Base-by-base conservation (phyloP, 2,329 filamentous ascomycete species). In the Elsinoe arachidis region DNA sequence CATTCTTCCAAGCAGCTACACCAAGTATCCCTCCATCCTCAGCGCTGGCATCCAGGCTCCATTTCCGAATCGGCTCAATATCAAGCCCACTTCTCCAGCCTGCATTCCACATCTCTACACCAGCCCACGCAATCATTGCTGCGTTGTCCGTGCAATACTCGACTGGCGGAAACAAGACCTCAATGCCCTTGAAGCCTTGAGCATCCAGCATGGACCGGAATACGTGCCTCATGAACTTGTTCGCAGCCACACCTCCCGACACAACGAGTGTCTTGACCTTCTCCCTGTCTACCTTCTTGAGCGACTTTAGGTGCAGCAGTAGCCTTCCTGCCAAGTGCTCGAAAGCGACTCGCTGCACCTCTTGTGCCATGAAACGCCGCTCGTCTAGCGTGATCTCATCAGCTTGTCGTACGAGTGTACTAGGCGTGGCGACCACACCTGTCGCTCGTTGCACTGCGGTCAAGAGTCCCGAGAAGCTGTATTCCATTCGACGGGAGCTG, bases 91-190 rank as follows among this genome's bases (percentile, higher is more conserved):
- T 85, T 59, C 76, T 72, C 77, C 82, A 91, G 0, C 92, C 91
- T 1, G 81, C 82, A 70, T 87, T 80, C 67, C 81, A 96, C 91
- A 99, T 96, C 73, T 97, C 91, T 63, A 91, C 80, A 0, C 87
- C 93, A 1, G 91, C 79, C 92, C 93, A 97, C 1, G 87, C 92
- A 68, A 97, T 91, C 93, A 99, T 99, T 49, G 90, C 89, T 11
- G 93, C 93, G 71, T 99, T 97, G 67, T 99, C 93, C 0, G 90
- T 96, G 68, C 93, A 97, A 55, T 92, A 77, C 41, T 78, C 76
- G 9, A 81, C 72, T 2, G 90, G 90, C n/a, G 93, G 92, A 57
- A 86, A 87, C 30, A 85, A 72, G 6, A 96, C 70, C 10, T 77
- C 65, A 26, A 95, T 69, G 61, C 82, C 64, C 0, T 68, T 67